Base-by-base conservation (phyloP, 192 early-diverging fungal genomes). In the Ambispora gerdemannii region DNA sequence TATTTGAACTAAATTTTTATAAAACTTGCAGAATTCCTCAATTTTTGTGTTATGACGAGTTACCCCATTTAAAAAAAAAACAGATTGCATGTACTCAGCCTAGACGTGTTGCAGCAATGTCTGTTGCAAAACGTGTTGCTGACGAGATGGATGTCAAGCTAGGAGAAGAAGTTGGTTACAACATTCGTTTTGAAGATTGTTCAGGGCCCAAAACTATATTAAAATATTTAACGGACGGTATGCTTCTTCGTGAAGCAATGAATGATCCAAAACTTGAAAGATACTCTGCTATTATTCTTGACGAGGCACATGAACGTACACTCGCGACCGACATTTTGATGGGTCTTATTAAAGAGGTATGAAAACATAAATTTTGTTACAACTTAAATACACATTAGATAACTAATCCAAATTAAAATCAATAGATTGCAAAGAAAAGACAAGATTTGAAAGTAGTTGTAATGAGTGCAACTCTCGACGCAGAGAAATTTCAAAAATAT, bases 21-120 rank as follows among this genome's bases (percentile, higher is more conserved):
- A 28, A 27, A 58, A 13, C 19, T n/a, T 38, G 35, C 76, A 92
- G 90, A 81, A 96, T 99, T 55, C 97, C 97, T 19, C 97, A 99
- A 78, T 99, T 95, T 74, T 78, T 98, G 74, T 82, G 90, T 3
- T 90, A 89, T 67, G 96, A 99, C 80, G 88, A 93, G 68, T 83
- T 97, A 56, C 96, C 97, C 36, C 95, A 89, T 43, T 74, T 86
- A 19, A 91, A 95, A 62, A 89, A 90, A 32, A 94, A 89, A 72
- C 88, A 93, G 82, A 93, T 98, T 77, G 97, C 95, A 15, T 99
- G 97, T 81, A 99, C 97, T 38, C 97, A 99, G 73, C 97, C 97
- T 19, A 91, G 97, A 76, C 89, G 97, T 82, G 95, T 99, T 30
- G 96, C 97, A 7, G 97, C 97, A n/a, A 99, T 94, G 93, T 97